Conservation (phyloP, 2,329 filamentous ascomycete genomes). For the Nectriaceae sp. region DNA sequence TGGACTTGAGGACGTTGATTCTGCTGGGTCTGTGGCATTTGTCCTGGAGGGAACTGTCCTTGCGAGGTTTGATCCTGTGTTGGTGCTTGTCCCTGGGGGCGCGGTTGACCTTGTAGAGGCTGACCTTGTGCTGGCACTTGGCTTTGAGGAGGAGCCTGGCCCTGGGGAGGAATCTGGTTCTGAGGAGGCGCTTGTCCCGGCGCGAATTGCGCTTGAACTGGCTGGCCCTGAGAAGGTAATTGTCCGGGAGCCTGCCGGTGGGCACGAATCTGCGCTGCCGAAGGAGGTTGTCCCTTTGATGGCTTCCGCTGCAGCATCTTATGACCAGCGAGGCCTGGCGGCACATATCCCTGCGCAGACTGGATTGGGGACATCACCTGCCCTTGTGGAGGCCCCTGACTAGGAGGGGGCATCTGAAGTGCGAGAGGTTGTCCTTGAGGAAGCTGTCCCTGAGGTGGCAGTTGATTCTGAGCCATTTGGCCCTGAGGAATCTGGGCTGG, state of each 20-base stretch:
- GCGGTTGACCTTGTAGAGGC: slow-evolving; percentile 1
- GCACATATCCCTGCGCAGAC: slow-evolving; percentile 3
- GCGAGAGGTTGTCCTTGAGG: not conserved
- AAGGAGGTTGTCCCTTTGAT: slow-evolving; percentile 14
- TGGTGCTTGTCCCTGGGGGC: slow-evolving; percentile 6
- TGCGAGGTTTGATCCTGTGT: not conserved
- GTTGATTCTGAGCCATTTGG: slow-evolving; percentile 7
- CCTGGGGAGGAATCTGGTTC: not conserved
- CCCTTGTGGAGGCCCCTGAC: slow-evolving; percentile 5
- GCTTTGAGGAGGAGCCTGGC: slow-evolving; percentile 4
- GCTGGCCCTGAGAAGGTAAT: not conserved
- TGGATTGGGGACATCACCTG: not conserved
- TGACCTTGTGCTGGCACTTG: slow-evolving; percentile 7
- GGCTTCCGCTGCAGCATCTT: slow-evolving; percentile 20
- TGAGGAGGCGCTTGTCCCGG: not conserved
- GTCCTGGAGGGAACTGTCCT: slow-evolving; percentile 7
- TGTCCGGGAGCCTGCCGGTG: not conserved
- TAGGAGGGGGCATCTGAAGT: slow-evolving; percentile 3
- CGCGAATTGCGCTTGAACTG: not conserved
- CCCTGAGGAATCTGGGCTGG: not conserved
- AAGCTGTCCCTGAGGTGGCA: slow-evolving; percentile 4
- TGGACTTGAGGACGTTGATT: too few relatives aligned
- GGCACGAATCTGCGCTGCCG: not conserved
- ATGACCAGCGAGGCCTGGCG: slow-evolving; percentile 6
- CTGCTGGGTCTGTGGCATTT: not conserved